Conservation (phyloP, 192 early-diverging fungal species). For the Umbelopsis ramanniana region DNA sequence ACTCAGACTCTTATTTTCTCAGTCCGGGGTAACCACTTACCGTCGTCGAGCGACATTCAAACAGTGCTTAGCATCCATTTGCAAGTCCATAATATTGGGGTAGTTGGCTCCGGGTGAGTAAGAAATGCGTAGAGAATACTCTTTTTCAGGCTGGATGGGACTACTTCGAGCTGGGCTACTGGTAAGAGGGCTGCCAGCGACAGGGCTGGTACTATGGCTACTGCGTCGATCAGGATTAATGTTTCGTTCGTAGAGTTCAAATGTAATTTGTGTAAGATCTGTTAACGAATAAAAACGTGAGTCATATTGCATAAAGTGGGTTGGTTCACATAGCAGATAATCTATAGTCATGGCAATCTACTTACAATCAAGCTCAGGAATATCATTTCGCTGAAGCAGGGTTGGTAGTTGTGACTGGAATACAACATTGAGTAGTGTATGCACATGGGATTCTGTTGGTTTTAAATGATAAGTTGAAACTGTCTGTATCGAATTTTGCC, state of each 20-base stretch:
- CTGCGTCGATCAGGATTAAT: constrained; percentile 44
- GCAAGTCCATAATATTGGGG: constrained; percentile 87
- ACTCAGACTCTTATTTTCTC: not conserved
- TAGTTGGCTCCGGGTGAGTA: constrained; percentile 92
- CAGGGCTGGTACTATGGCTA: constrained; percentile 25
- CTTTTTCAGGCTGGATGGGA: constrained; percentile 49
- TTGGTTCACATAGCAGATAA: no score
- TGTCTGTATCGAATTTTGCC: no score
- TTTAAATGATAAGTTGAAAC: not conserved
- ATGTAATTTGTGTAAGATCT: constrained; percentile 97
- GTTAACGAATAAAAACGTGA: constrained; percentile 8
- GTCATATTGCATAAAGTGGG: no score
- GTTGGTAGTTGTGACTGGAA: constrained; percentile 85
- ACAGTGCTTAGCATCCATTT: constrained; percentile 83
- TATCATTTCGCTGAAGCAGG: constrained; percentile 58
- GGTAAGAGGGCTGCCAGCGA: not conserved
- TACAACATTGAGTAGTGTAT: constrained; percentile 90
- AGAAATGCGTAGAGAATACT: constrained; percentile 88
- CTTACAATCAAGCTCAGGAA: constrained; percentile 93
- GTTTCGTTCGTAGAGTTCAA: constrained; percentile 92
- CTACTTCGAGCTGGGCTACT: constrained; percentile 17
- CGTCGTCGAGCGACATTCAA: constrained; percentile 80
- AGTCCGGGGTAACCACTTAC: constrained; percentile 40
- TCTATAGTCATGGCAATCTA: not conserved
- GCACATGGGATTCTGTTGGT: constrained; percentile 81